Evolutionary conservation across 2,329 filamentous ascomycete genomes (phyloP).

Genomic region (Calonectria pteridis): DNA sequence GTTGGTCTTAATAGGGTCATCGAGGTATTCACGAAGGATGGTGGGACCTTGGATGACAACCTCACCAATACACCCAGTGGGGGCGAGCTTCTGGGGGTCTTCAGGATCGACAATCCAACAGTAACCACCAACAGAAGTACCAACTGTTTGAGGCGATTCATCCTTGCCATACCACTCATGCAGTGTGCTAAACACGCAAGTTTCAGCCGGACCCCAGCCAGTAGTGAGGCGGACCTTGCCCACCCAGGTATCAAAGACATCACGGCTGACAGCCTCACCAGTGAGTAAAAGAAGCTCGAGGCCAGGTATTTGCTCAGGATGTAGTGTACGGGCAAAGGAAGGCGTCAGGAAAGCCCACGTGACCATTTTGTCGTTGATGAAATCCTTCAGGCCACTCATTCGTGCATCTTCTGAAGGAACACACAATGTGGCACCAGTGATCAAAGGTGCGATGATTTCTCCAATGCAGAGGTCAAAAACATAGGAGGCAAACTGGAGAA

Average conservation of each 20-base stretch:
- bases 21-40: constrained; percentile 41
- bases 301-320: not conserved
- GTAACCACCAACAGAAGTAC: not conserved
- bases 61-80: constrained; percentile 42
- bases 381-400: constrained; percentile 7
- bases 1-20: constrained; percentile 36
- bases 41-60: constrained; percentile 44
- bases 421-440: constrained; percentile 25
- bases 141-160: constrained; percentile 5
- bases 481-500: constrained; percentile 27
- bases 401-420: constrained; percentile 20
- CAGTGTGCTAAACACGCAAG: not conserved
- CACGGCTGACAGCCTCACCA: constrained; percentile 27
- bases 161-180: not conserved
- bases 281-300: constrained; percentile 21
- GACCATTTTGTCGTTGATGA: not conserved
- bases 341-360: constrained; percentile 12
- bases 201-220: constrained; percentile 37
- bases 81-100: constrained; percentile 35
- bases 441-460: constrained; percentile 19
- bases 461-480: constrained; percentile 18
- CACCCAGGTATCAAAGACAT: constrained; percentile 32
- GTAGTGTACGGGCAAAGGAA: constrained; percentile 3
- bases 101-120: constrained; percentile 42
- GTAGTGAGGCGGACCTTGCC: constrained; percentile 27